Base-by-base conservation (phyloP, 2,329 filamentous ascomycete genomes). In the Calonectria fujianensis region DNA sequence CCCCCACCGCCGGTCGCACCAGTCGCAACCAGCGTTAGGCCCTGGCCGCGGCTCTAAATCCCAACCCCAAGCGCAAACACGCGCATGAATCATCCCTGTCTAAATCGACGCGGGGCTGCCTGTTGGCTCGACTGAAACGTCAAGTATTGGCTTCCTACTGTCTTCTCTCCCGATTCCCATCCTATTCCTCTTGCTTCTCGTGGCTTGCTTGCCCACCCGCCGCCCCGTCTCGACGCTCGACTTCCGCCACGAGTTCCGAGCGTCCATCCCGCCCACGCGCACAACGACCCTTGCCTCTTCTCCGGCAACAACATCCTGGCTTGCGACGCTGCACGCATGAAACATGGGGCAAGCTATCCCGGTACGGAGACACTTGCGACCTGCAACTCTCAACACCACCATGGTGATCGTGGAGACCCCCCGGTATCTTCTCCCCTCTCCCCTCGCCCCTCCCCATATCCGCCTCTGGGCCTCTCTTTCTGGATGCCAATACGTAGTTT, bases 341-440 rank as follows among this genome's bases (percentile, higher is more conserved):
- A 65, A 77, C 72, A 70, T 80, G 79, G 79, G 74, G 79, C 71
- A 72, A 68, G 51, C 72, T 76, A 76, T 75, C 79, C 76, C 50
- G 75, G 70, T 73, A 73, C 69, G 79, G 79, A 80, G 75, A 77
- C 73, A 69, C 75, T 75, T 79, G 77, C 76, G 73, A 80, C 68
- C 66, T 69, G 74, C 77, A 63, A 74, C 70, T 69, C 45, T 78
- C 63, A 74, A 77, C 74, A 76, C 72, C 71, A 70, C 66, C 72
- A 39, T 52, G 72, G 68, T 68, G 70, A 74, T 68, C 76, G 70
- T 72, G 74, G 72, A 72, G 73, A 68, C 70, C 61, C 74, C 74
- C 71, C 54, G 51, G 77, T 20, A 74, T 61, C 35, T 18, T 61
- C 35, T 61, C 63, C 74, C 69, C 69, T 45, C 73, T 61, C 35